Evolutionary conservation across 177 flowering plant genomes (phyloP).

Genomic region (Vitis hybrid): DNA sequence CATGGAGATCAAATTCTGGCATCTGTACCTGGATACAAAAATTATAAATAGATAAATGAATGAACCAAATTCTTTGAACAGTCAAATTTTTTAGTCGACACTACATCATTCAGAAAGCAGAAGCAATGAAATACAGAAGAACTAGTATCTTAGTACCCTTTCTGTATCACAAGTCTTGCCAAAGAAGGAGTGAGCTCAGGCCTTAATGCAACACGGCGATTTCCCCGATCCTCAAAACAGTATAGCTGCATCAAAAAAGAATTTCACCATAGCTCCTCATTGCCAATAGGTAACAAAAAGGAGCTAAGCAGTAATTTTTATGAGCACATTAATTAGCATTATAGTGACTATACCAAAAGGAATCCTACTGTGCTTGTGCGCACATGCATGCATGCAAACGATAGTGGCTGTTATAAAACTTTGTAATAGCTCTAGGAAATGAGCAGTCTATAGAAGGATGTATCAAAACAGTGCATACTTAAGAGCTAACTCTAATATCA

Average conservation of each 20-base stretch:
- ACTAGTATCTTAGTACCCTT: conserved; percentile 58
- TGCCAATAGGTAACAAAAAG: too few relatives aligned
- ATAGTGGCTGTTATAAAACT: too few relatives aligned
- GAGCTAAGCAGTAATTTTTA: too few relatives aligned
- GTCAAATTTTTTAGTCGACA: neutral
- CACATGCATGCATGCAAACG: too few relatives aligned
- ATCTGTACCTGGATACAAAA: conserved; percentile 59
- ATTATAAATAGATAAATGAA: conserved; percentile 30
- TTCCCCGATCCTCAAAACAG: conserved; percentile 92
- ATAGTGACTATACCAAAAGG: too few relatives aligned
- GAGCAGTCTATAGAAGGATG: too few relatives aligned
- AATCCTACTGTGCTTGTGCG: too few relatives aligned
- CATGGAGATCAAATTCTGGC: conserved; percentile 61
- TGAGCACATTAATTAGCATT: too few relatives aligned
- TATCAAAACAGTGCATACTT: too few relatives aligned
- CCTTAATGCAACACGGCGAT: conserved; percentile 94
- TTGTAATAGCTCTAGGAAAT: too few relatives aligned
- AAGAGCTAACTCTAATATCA: too few relatives aligned
- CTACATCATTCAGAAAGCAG: neutral
- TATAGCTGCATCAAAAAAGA: conserved; percentile 53
- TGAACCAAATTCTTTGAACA: conserved; percentile 8
- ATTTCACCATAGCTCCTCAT: too few relatives aligned
- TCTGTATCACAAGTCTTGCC: conserved; percentile 92
- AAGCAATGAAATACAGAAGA: conserved; percentile 1
- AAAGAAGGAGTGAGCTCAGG: conserved; percentile 97